These are phyloP conservation scores for Solanum hybrid DNA, from an alignment of 305 asterid species.

Conservation along the genomic window DNA sequence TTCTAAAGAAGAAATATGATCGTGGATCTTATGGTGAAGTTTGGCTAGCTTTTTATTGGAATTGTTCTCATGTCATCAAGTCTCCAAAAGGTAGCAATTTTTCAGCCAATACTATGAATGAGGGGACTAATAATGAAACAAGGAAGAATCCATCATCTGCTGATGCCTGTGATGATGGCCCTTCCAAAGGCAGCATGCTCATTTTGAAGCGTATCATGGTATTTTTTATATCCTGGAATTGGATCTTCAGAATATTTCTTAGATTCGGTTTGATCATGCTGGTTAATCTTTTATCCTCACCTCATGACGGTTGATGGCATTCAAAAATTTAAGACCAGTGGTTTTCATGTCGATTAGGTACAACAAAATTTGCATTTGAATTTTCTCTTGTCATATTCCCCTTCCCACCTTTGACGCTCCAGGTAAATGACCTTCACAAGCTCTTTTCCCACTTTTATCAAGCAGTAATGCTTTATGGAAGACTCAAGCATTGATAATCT, in stretches of 20 bases:
- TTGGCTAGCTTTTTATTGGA: slow-evolving; percentile 98
- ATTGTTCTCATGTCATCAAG: slow-evolving; percentile 58
- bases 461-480: not conserved
- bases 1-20: slow-evolving; percentile 85
- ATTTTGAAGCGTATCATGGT: slow-evolving; percentile 98
- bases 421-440: not conserved
- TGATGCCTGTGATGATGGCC: slow-evolving; percentile 35
- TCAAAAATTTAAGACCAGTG: not conserved
- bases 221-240: slow-evolving; percentile 10
- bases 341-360: not conserved
- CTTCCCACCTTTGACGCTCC: not conserved
- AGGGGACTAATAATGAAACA: slow-evolving; percentile 31
- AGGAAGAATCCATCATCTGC: slow-evolving; percentile 15
- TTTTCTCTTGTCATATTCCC: not conserved
- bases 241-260: slow-evolving; percentile 1
- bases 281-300: not conserved
- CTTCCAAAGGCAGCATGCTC: slow-evolving; percentile 48
- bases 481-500: not conserved
- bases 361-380: not conserved
- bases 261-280: not conserved
- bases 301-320: not conserved
- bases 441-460: not conserved
- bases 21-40: slow-evolving; percentile 99
- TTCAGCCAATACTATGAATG: slow-evolving; percentile 21
- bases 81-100: slow-evolving; percentile 24